phyloP scores from a whole-genome alignment of 805 yeast genomes.

The Zygosaccharomyces rouxii region DNA sequence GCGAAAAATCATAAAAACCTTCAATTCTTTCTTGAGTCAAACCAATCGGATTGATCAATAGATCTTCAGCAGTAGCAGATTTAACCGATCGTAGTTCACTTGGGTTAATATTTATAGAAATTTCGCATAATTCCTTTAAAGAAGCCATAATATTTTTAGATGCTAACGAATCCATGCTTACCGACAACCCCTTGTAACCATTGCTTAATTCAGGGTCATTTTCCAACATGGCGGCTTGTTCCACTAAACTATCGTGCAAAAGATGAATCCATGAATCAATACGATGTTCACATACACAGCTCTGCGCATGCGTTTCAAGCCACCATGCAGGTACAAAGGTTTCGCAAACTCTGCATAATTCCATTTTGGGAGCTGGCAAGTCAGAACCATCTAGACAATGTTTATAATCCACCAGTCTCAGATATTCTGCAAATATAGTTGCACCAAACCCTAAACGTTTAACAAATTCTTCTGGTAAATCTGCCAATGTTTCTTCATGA shows the following conservation, averaged over 20 bases:
- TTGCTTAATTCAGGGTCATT: conserved; percentile 22
- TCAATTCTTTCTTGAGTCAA: conserved; percentile 19
- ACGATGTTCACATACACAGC: conserved; percentile 81
- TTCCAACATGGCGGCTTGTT: conserved; percentile 55
- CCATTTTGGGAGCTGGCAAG: conserved; percentile 76
- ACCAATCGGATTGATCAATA: conserved; percentile 15
- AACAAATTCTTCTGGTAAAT: conserved; percentile 62
- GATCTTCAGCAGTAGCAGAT: conserved; percentile 9
- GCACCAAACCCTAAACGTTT: conserved; percentile 85
- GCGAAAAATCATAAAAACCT: conserved; percentile 43
- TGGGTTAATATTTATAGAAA: conserved; percentile 67
- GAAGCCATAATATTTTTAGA: conserved; percentile 14
- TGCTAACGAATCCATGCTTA: conserved; percentile 14
- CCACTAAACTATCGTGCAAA: conserved; percentile 70
- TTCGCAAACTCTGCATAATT: conserved; percentile 90
- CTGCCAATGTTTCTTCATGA: conserved; percentile 42
- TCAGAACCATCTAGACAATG: conserved; percentile 59
- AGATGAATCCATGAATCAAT: conserved; percentile 71
- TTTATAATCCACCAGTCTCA: conserved; percentile 57
- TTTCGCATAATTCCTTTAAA: conserved; percentile 59
- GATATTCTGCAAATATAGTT: conserved; percentile 71
- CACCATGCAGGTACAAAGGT: conserved; percentile 92
- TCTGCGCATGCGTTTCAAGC: conserved; percentile 84
- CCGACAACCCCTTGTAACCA: conserved; percentile 57
- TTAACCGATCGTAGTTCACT: conserved; percentile 48